Conservation (phyloP, 495 filamentous ascomycete genomes). For the Xylaria bambusicola region DNA sequence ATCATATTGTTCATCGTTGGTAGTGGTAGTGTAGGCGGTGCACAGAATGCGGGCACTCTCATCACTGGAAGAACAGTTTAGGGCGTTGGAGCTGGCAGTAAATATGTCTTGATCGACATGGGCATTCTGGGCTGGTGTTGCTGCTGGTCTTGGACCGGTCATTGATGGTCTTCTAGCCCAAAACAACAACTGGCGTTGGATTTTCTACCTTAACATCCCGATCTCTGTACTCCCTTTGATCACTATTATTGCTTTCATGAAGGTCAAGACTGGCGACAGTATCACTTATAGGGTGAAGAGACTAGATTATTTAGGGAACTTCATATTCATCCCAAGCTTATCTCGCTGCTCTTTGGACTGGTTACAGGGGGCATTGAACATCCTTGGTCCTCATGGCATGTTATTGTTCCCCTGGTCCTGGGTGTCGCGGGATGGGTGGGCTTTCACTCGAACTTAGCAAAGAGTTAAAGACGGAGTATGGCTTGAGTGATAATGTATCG, state of each 20-base stretch:
- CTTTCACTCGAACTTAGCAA: no score
- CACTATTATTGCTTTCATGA: neutral
- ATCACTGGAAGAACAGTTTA: no score
- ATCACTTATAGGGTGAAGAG: neutral
- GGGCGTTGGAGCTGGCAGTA: no score
- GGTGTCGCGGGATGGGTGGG: slow-evolving; percentile 13
- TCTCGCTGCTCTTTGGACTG: slow-evolving; percentile 12
- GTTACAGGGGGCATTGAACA: slow-evolving; percentile 4
- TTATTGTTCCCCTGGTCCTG: slow-evolving; percentile 14
- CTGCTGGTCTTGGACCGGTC: slow-evolving; percentile 6
- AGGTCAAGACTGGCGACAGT: neutral
- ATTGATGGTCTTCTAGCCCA: slow-evolving; percentile 8
- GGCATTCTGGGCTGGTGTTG: neutral
- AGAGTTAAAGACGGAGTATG: no score
- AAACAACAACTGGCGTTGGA: slow-evolving; percentile 7
- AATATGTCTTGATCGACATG: no score
- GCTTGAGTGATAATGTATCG: no score
- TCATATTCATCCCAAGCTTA: slow-evolving; percentile 19
- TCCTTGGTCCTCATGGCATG: slow-evolving; percentile 9
- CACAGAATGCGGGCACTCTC: no score
- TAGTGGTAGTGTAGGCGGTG: no score
- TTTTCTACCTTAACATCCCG: slow-evolving; percentile 2
- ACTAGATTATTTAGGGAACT: slow-evolving; percentile 13
- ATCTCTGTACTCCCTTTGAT: neutral
- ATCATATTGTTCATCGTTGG: no score